Evolutionary conservation across 176 grass and related monocot species (phyloP).

Genomic region (Carex scoparia): DNA sequence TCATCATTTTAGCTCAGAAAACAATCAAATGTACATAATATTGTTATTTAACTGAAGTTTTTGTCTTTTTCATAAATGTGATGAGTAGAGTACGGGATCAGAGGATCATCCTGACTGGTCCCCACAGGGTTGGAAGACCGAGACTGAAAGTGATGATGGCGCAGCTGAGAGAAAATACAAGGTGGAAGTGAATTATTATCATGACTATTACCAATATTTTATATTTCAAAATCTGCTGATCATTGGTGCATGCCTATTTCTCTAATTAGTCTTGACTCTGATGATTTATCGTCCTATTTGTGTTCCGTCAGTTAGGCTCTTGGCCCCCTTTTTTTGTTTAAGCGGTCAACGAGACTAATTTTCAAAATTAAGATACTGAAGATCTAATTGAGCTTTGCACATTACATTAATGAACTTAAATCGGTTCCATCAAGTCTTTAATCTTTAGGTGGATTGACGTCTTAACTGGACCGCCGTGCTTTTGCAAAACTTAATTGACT

Average conservation of each 20-base stretch:
- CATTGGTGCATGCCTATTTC: neutral
- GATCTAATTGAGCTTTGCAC: neutral
- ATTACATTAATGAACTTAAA: neutral
- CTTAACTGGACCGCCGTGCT: neutral
- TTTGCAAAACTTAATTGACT: neutral
- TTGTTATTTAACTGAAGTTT: neutral
- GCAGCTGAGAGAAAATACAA: neutral
- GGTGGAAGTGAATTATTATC: conserved; percentile 6
- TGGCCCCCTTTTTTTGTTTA: neutral
- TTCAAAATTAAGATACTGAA: neutral
- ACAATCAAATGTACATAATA: neutral
- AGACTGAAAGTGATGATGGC: neutral
- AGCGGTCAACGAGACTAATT: neutral
- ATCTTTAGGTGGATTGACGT: neutral
- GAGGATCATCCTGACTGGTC: neutral
- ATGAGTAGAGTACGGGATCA: conserved; percentile 1
- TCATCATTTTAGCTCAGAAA: neutral
- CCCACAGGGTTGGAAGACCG: neutral
- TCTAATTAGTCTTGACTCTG: neutral
- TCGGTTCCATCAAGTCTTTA: neutral
- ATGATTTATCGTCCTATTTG: no score
- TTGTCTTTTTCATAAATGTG: neutral
- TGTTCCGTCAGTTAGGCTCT: no score
- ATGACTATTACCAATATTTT: neutral
- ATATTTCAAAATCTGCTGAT: neutral